Evolutionary conservation across 2,329 filamentous ascomycete species (phyloP).

Genomic region (Aspergillus puulaauensis): DNA sequence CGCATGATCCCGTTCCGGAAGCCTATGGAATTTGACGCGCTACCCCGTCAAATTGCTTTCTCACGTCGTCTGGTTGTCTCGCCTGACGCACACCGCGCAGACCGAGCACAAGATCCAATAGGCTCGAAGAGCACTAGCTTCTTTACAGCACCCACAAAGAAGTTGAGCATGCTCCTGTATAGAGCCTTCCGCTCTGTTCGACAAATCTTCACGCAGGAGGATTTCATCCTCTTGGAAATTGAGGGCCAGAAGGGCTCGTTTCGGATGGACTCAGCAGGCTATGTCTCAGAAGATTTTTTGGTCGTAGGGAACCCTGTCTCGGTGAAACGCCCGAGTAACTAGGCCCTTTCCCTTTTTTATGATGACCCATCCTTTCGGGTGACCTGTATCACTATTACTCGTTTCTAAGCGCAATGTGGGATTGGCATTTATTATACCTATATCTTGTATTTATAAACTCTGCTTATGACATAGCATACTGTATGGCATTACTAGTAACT

Average conservation of each 20-base stretch:
- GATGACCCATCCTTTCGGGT: neutral
- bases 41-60: constrained; percentile 36
- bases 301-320: constrained; percentile 31
- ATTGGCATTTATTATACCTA: neutral
- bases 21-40: constrained; percentile 32
- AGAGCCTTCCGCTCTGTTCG: constrained; percentile 35
- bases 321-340: constrained; percentile 7
- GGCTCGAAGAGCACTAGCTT: constrained; percentile 23
- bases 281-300: constrained; percentile 35
- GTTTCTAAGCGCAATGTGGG: neutral
- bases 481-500: too few relatives aligned
- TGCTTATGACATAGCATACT: neutral
- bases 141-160: constrained; percentile 33
- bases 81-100: constrained; percentile 21
- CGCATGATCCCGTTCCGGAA: constrained; percentile 39
- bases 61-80: constrained; percentile 33
- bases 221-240: constrained; percentile 40
- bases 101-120: neutral
- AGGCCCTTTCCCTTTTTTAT: neutral
- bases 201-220: constrained; percentile 41
- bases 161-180: constrained; percentile 31
- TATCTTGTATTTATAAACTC: neutral
- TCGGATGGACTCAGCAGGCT: constrained; percentile 40
- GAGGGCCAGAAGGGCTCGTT: constrained; percentile 35
- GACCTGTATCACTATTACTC: constrained; percentile 6